Base-by-base conservation (phyloP, 768 basidiomycete species). In the Sarcodon sp. region DNA sequence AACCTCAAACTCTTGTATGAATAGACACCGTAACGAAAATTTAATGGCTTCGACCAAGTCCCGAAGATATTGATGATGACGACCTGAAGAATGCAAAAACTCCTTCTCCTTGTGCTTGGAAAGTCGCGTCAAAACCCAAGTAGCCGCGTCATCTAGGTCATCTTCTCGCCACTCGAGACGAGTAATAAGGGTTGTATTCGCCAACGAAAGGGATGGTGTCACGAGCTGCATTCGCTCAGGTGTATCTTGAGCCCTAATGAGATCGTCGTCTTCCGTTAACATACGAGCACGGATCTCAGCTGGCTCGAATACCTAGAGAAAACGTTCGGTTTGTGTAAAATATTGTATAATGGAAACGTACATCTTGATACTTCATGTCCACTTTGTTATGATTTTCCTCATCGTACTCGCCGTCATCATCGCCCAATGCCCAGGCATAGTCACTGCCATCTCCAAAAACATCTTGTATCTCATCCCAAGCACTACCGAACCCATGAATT, bases 371-470 rank as follows among this genome's bases (percentile, higher is more conserved):
- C 59, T 75, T 83, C 72, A 86, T 86, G 47, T 88, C 84, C 7
- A 72, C 69, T 56, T 87, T 88, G n/a, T 57, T 53, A 13, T 62
- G 57, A 21, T 75, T 69, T 21, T 72, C 69, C 7, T 84, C 78
- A 27, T 64, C 67, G 18, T 64, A 65, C 2, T 59, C 61, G 36
- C 72, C 73, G 2, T 89, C 87, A 32, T 93, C 93, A 5, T 82
- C 89, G 43, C 70, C 82, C 41, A 99, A 63, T 10, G 93, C 93
- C 85, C 89, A 93, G 55, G 91, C 91, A 61, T 94, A 99, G 54
- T 98, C 93, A 56, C 85, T 82, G 6, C 96, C 96, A 53, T 93
- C 87, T 33, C 96, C 96, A 54, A 99, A 99, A 1, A 98, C 89
- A 50, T 90, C 93, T 52, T 87, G 83, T 27, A 98, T 86, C 65